Base-by-base conservation (phyloP, 176 grass and related monocot species). In the Eremochloa ophiuroides region DNA sequence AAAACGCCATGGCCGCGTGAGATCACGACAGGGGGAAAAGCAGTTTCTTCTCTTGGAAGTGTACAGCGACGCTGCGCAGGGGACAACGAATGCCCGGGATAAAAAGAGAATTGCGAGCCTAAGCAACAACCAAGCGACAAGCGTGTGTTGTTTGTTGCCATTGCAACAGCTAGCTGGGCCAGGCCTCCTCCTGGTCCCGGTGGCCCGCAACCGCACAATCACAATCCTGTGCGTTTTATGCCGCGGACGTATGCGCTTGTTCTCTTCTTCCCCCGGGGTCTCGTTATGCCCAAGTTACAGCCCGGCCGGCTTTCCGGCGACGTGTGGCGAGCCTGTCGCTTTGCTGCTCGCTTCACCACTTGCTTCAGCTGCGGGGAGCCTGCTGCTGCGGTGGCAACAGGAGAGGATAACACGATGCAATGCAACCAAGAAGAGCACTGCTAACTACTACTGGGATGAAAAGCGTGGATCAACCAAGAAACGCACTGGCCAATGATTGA, bases 111-210 rank as follows among this genome's bases (percentile, higher is more conserved):
- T 34, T 80, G 76, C 76, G 62, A 70, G 51, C 14, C 31, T 10
- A 85, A 85, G 82, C 70, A 85, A 77, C 60, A 42, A 74, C 69
- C 51, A n/a, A n/a, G n/a, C n/a, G n/a, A n/a, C n/a, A n/a, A n/a
- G n/a, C 44, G 15, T 14, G 75, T 56, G 65, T 67, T 25, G 4
- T 50, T 44, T 20, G 0, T 29, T 31, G 69, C 30, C 1, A 7
- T 14, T 15, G 60, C 66, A 83, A 56, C 80, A 56, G 22, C 41
- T 38, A 10, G 13, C 12, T 0, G 6, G 35, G 35, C 50, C 50
- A 53, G 6, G 18, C 55, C 23, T 58, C 10, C 0, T 59, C 22
- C 43, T 71, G 48, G 66, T 70, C 62, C 60, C 48, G n/a, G n/a
- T 18, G 10, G 10, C 14, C 46, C 4, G 68, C 60, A 42, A 74